Percentiles rank a stretch among this genome's conserved stretches.
phyloP scores from a whole-genome alignment of 2,329 filamentous ascomycete species.

The Colletotrichum neosansevieriae region DNA sequence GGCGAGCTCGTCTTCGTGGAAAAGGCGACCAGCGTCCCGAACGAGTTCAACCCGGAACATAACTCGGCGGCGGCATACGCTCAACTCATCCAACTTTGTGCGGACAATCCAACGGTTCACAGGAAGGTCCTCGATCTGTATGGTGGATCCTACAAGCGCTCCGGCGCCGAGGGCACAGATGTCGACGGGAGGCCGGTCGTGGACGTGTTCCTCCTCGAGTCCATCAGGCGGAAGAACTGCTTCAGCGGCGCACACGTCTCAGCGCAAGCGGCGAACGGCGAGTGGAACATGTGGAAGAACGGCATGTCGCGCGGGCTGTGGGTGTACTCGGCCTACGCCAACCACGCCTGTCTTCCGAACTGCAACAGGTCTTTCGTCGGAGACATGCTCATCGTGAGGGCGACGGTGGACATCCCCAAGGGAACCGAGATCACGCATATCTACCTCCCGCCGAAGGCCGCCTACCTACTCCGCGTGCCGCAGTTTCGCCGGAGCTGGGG shows the following conservation, averaged over 20 bases:
- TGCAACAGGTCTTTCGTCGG: constrained; percentile 50
- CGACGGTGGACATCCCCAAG: constrained; percentile 50
- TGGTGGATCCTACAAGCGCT: constrained; percentile 49
- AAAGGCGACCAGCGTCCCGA: constrained; percentile 55
- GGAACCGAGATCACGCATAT: constrained; percentile 55
- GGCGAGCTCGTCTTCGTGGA: constrained; percentile 58
- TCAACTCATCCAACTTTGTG: constrained; percentile 53
- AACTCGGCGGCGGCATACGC: constrained; percentile 59
- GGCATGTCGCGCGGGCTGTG: constrained; percentile 49
- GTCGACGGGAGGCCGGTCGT: constrained; percentile 52
- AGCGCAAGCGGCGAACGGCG: constrained; percentile 45
- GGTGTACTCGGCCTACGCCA: constrained; percentile 51
- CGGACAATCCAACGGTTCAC: constrained; percentile 54
- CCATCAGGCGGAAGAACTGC: constrained; percentile 56
- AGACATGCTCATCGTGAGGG: constrained; percentile 49
- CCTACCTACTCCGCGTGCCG: constrained; percentile 43
- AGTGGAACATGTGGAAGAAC: constrained; percentile 41
- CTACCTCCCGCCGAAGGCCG: constrained; percentile 52
- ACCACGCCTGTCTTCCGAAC: constrained; percentile 53
- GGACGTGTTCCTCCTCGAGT: constrained; percentile 55
- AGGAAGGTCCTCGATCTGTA: constrained; percentile 51
- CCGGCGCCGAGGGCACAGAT: constrained; percentile 47
- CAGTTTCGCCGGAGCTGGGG: constrained; percentile 51
- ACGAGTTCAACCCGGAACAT: constrained; percentile 55
- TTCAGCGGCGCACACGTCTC: constrained; percentile 51